Conservation (phyloP, 768 basidiomycete genomes). For the Kondoa malvinella region DNA sequence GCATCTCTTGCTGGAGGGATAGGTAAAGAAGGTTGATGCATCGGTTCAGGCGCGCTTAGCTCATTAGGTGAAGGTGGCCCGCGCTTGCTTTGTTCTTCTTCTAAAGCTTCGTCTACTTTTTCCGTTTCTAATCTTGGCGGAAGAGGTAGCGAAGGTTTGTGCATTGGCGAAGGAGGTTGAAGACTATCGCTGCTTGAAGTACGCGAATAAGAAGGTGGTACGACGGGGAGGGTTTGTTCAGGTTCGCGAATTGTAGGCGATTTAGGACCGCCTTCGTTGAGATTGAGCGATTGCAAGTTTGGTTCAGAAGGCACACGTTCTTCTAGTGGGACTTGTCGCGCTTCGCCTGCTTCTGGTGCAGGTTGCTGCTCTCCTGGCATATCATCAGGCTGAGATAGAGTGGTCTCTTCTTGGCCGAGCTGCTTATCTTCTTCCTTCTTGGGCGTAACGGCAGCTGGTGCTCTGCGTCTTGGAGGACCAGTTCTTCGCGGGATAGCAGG, state of each 20-base stretch:
- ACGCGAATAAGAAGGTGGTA: too few species aligned
- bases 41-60: not conserved
- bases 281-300: too few species aligned
- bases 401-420: not conserved
- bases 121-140: too few species aligned
- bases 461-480: slow-evolving; percentile 4
- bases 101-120: too few species aligned
- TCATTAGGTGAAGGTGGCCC: not conserved
- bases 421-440: not conserved
- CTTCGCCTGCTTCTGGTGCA: not conserved
- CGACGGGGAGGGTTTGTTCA: too few species aligned
- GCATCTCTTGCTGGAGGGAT: not conserved
- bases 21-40: not conserved
- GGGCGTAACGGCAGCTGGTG: not conserved
- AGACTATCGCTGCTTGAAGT: too few species aligned
- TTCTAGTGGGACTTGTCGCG: not conserved
- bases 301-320: too few species aligned
- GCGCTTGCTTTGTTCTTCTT: too few species aligned
- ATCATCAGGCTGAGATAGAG: not conserved
- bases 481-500: not conserved
- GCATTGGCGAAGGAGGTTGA: too few species aligned
- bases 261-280: too few species aligned
- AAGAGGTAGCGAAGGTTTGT: too few species aligned
- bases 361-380: not conserved
- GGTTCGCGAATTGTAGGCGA: too few species aligned